phyloP scores from a whole-genome alignment of 1,284 basidiomycete species.

The Sanghuangporus weigelae region DNA sequence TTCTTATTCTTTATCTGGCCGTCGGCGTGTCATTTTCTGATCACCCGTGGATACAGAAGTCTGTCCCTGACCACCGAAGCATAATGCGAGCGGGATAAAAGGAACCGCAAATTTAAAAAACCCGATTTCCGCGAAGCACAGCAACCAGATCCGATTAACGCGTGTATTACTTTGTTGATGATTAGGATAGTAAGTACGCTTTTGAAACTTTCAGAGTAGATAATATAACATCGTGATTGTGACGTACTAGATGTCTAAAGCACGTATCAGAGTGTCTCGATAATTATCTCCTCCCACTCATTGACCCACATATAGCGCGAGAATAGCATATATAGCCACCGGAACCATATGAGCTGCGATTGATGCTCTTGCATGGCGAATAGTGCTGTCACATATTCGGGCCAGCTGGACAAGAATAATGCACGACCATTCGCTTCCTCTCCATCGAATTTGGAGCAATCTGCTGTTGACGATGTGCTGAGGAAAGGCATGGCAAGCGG shows the following conservation, averaged over 20 bases:
- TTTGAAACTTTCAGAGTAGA: no score
- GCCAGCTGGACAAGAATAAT: constrained; percentile 46
- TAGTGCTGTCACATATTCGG: constrained; percentile 54
- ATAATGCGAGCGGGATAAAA: no score
- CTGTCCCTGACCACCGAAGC: no score
- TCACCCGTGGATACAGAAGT: no score
- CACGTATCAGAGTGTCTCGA: not conserved
- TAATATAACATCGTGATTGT: no score
- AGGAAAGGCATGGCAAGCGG: not conserved
- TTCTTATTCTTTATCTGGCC: no score
- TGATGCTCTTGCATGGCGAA: constrained; percentile 71
- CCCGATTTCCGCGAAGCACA: no score
- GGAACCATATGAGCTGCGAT: constrained; percentile 86
- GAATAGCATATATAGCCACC: constrained; percentile 79
- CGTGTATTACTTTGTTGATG: no score
- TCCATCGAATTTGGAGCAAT: constrained; percentile 22
- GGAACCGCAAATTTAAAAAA: no score
- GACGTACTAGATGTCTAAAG: not conserved
- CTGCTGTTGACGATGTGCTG: constrained; percentile 23
- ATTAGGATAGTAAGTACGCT: no score
- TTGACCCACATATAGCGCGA: constrained; percentile 94
- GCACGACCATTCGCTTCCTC: constrained; percentile 17
- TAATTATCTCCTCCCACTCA: constrained; percentile 54
- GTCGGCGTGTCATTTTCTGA: no score
- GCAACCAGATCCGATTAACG: no score